These are phyloP conservation scores for Mortierella antarctica DNA, from an alignment of 192 early-diverging fungal genomes.

Conservation along the genomic window DNA sequence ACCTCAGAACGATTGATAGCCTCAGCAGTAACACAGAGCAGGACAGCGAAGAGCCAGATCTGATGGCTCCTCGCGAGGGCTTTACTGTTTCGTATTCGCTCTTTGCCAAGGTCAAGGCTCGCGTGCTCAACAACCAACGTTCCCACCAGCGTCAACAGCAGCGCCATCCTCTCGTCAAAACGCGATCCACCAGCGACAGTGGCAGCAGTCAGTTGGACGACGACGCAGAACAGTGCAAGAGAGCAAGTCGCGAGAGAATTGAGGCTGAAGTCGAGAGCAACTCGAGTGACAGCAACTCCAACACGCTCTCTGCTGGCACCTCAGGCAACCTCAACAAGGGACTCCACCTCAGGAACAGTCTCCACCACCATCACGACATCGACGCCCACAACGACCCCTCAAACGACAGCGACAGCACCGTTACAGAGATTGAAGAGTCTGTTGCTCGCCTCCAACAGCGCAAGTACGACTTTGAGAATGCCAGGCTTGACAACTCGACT, in stretches of 20 bases:
- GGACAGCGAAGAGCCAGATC: not conserved
- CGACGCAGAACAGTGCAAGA: not conserved
- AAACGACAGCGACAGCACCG: constrained; percentile 39
- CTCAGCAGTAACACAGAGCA: too few relatives aligned
- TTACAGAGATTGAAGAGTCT: constrained; percentile 21
- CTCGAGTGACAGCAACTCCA: constrained; percentile 18
- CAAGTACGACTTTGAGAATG: constrained; percentile 17
- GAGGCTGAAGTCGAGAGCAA: constrained; percentile 30
- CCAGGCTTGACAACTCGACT: not conserved
- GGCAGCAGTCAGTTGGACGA: constrained; percentile 9
- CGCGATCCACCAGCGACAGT: not conserved
- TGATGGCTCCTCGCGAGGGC: constrained; percentile 29
- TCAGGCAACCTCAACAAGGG: constrained; percentile 1
- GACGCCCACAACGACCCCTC: constrained; percentile 9
- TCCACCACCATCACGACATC: not conserved
- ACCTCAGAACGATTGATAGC: too few relatives aligned
- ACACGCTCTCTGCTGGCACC: constrained; percentile 19
- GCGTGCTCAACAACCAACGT: constrained; percentile 7
- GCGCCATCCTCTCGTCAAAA: constrained; percentile 4
- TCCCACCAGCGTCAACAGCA: constrained; percentile 11
- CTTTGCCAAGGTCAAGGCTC: constrained; percentile 36
- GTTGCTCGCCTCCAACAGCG: constrained; percentile 18
- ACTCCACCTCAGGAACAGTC: not conserved
- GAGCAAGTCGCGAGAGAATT: not conserved
- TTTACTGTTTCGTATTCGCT: constrained; percentile 36